Conservation (phyloP, 148 eudicot genomes). For the Cornus suecica region DNA sequence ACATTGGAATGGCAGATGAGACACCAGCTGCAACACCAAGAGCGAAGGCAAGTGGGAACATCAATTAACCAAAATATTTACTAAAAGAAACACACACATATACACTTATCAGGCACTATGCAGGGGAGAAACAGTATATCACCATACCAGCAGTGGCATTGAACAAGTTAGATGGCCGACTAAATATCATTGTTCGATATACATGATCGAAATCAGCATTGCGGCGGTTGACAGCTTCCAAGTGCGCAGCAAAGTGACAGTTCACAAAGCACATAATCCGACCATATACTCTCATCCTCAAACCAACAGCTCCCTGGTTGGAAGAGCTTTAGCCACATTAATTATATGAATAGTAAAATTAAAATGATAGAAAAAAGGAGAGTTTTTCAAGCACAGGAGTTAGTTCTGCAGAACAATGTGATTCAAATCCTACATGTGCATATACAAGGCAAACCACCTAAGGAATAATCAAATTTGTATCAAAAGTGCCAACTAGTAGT, state of each 20-base stretch:
- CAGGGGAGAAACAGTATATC: conserved; percentile 50
- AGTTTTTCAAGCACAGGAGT: background rate
- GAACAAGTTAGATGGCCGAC: conserved; percentile 48
- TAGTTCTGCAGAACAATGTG: background rate
- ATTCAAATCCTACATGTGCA: background rate
- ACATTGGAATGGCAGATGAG: conserved; percentile 63
- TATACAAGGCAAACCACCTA: background rate
- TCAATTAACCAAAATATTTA: conserved; percentile 36
- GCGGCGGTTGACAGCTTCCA: conserved; percentile 86
- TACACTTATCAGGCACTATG: conserved; percentile 54
- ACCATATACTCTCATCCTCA: conserved; percentile 88
- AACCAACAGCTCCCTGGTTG: conserved; percentile 94
- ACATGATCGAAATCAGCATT: conserved; percentile 98
- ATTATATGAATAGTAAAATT: background rate
- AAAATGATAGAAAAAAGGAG: background rate
- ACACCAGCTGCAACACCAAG: conserved; percentile 75
- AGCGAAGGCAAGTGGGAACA: conserved; percentile 51
- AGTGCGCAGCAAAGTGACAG: conserved; percentile 98
- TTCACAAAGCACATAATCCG: conserved; percentile 90
- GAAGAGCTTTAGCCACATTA: conserved; percentile 24
- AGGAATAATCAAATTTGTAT: background rate
- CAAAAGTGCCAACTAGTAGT: background rate
- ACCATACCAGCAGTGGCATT: conserved; percentile 73
- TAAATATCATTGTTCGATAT: conserved; percentile 79
- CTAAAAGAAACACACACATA: background rate